These are phyloP conservation scores for Tephrocybe rancida DNA, from an alignment of 768 basidiomycete genomes.

Conservation along the genomic window DNA sequence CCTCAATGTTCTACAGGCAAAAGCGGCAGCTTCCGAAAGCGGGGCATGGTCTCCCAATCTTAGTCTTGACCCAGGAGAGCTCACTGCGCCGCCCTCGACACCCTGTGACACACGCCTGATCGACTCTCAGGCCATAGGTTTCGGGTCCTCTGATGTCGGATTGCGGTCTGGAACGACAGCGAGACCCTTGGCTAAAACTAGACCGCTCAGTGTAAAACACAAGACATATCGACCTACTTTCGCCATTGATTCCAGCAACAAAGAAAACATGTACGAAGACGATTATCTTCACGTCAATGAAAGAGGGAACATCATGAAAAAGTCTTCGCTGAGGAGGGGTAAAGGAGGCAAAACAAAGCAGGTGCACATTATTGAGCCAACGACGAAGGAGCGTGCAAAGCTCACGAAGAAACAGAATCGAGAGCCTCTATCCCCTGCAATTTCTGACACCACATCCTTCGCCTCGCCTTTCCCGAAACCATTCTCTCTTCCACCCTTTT, in stretches of 20 bases:
- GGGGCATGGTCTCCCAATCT: constrained; percentile 19
- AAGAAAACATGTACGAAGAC: constrained; percentile 53
- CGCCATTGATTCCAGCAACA: constrained; percentile 37
- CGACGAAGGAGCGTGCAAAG: constrained; percentile 29
- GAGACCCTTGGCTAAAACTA: constrained; percentile 29
- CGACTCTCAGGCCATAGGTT: not conserved
- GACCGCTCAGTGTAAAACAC: constrained; percentile 47
- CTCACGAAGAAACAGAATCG: constrained; percentile 31
- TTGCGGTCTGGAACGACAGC: constrained; percentile 31
- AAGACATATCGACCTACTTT: constrained; percentile 30
- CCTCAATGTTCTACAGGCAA: constrained; percentile 71
- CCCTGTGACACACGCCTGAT: constrained; percentile 8
- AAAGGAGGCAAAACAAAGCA: constrained; percentile 34
- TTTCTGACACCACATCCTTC: constrained; percentile 46
- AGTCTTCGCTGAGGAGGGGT: constrained; percentile 47
- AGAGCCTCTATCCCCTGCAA: constrained; percentile 34
- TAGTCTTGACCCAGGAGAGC: constrained; percentile 8
- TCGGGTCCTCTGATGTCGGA: constrained; percentile 8
- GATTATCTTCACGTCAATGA: constrained; percentile 16
- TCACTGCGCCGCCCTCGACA: constrained; percentile 15
- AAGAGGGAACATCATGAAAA: constrained; percentile 32
- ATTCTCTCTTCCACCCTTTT: constrained; percentile 37
- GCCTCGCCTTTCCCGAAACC: constrained; percentile 39
- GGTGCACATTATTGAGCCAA: constrained; percentile 59
- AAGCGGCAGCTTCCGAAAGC: constrained; percentile 30